These are phyloP conservation scores for Cyberlindnera bimundalis DNA, from an alignment of 805 yeast species.

Conservation along the genomic window DNA sequence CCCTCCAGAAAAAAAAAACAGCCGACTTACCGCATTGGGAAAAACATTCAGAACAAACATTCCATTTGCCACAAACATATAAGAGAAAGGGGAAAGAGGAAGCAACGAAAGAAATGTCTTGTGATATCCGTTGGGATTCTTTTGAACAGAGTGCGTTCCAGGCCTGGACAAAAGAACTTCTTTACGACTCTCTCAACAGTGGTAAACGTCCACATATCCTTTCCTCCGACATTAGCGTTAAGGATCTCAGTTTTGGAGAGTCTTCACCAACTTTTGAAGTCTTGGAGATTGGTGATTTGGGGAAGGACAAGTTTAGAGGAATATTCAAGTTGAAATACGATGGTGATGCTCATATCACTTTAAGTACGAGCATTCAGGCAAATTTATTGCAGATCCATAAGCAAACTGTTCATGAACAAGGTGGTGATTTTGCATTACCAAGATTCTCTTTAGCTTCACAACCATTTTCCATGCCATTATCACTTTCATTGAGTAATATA, in stretches of 20 bases:
- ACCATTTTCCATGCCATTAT: slow-evolving; percentile 74
- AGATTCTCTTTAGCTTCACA: slow-evolving; percentile 61
- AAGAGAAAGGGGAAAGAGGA: neutral
- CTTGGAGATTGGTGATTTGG: slow-evolving; percentile 79
- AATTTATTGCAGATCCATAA: slow-evolving; percentile 71
- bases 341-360: slow-evolving; percentile 73
- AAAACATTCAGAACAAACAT: neutral
- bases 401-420: slow-evolving; percentile 23
- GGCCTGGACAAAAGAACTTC: slow-evolving; percentile 57
- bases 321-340: slow-evolving; percentile 72
- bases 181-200: slow-evolving; percentile 70
- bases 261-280: slow-evolving; percentile 74
- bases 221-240: slow-evolving; percentile 64
- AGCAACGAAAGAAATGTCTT: slow-evolving; percentile 51
- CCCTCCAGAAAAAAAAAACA: neutral
- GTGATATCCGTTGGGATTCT: slow-evolving; percentile 74
- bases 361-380: slow-evolving; percentile 80
- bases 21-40: neutral
- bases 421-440: slow-evolving; percentile 58
- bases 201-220: slow-evolving; percentile 69
- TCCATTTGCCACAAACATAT: too few relatives aligned
- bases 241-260: slow-evolving; percentile 70
- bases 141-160: slow-evolving; percentile 63
- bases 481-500: slow-evolving; percentile 68
- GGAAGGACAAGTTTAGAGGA: slow-evolving; percentile 71